phyloP scores from a whole-genome alignment of 441 rosid genomes.

The Bruguiera hainesii region DNA sequence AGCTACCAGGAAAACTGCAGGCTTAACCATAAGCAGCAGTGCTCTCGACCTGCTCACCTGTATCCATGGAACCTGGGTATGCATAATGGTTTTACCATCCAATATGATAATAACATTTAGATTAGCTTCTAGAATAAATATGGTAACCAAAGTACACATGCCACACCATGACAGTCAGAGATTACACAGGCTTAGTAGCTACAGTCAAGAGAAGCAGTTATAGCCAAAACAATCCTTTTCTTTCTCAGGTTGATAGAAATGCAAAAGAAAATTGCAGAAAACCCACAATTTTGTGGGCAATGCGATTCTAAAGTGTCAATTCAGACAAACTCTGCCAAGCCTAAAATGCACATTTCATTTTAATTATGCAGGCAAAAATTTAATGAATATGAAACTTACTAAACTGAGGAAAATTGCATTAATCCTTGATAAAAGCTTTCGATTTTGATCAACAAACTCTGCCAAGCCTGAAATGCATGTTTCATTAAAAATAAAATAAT shows the following conservation, averaged over 20 bases:
- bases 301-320: too few species aligned
- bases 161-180: neutral
- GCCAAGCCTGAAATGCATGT: conserved; percentile 56
- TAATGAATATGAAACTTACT: conserved; percentile 45
- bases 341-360: too few species aligned
- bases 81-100: conserved; percentile 9
- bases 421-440: conserved; percentile 59
- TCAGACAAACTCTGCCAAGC: too few species aligned
- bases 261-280: too few species aligned
- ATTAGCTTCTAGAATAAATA: conserved; percentile 4
- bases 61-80: conserved; percentile 87
- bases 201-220: neutral
- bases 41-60: conserved; percentile 94
- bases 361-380: neutral
- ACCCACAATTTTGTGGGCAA: too few species aligned
- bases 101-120: neutral
- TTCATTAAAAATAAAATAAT: conserved; percentile 6
- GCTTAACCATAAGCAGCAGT: conserved; percentile 72
- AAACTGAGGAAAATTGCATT: conserved; percentile 69
- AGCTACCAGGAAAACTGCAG: conserved; percentile 66
- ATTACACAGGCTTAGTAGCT: neutral
- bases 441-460: conserved; percentile 68
- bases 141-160: neutral
- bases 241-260: too few species aligned
- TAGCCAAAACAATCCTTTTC: too few species aligned